phyloP scores from a whole-genome alignment of 495 filamentous ascomycete genomes.

The Collariella sp. region DNA sequence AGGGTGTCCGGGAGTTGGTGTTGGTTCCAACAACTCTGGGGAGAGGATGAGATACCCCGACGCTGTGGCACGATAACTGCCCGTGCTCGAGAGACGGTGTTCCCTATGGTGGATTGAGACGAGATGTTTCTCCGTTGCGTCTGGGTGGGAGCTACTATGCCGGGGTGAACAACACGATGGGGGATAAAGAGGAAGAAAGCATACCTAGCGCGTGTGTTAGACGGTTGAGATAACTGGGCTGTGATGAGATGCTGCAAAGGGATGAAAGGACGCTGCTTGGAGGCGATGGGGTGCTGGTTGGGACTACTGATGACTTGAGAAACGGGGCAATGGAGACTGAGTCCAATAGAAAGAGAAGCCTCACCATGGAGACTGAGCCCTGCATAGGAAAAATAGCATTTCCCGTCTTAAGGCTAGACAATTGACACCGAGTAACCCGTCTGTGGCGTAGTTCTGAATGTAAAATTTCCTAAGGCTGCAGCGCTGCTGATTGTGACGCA shows the following conservation, averaged over 20 bases:
- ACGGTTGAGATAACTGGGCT: background rate
- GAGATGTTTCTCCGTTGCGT: background rate
- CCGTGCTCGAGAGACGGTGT: background rate
- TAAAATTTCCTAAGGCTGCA: slow-evolving; percentile 11
- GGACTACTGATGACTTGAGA: background rate
- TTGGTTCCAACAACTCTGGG: no score
- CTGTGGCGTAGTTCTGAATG: slow-evolving; percentile 1
- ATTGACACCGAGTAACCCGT: slow-evolving; percentile 2
- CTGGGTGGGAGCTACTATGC: background rate
- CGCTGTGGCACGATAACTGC: no score
- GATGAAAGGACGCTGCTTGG: background rate
- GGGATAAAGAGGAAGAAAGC: background rate
- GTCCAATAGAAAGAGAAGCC: slow-evolving; percentile 7
- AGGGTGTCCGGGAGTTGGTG: background rate
- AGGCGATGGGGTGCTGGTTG: slow-evolving; percentile 2
- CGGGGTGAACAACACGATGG: no score
- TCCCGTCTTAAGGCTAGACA: background rate
- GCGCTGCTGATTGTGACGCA: slow-evolving; percentile 10
- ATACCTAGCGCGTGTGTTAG: background rate
- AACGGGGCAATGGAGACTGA: background rate
- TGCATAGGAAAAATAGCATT: background rate
- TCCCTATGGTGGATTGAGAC: background rate
- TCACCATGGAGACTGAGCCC: background rate
- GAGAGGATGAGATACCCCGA: no score
- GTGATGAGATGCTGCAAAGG: background rate